phyloP scores from a whole-genome alignment of 306 rosid species.

The Corylus americana region DNA sequence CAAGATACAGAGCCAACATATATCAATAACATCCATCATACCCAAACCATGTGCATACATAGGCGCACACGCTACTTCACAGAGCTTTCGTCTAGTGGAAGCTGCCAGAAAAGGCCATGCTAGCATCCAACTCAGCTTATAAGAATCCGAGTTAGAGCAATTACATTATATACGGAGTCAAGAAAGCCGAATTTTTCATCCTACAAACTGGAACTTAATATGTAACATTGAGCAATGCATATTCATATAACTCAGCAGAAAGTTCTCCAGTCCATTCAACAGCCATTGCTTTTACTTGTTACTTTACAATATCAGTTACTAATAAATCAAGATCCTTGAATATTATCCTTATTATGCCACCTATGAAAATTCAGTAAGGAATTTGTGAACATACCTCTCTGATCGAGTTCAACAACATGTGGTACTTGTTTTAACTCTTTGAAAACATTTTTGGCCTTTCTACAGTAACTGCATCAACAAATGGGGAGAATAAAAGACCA shows the following conservation, averaged over 20 bases:
- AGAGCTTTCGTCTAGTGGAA: constrained; percentile 8
- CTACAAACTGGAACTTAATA: not conserved
- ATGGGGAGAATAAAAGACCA: constrained; percentile 12
- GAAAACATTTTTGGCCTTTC: constrained; percentile 80
- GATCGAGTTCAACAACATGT: constrained; percentile 86
- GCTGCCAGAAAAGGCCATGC: constrained; percentile 15
- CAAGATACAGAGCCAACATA: constrained; percentile 29
- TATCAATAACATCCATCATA: constrained; percentile 20
- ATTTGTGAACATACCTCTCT: constrained; percentile 59
- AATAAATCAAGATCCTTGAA: not conserved
- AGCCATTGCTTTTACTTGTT: not conserved
- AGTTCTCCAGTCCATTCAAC: not conserved
- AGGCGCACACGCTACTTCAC: not conserved
- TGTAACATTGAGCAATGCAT: not conserved
- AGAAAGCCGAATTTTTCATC: constrained; percentile 11
- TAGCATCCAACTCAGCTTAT: constrained; percentile 5
- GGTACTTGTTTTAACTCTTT: constrained; percentile 74
- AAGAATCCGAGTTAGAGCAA: constrained; percentile 13
- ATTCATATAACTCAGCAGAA: not conserved
- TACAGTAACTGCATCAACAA: constrained; percentile 66
- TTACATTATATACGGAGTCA: constrained; percentile 19
- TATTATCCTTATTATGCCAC: not conserved
- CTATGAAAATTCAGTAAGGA: not conserved
- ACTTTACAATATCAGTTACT: not conserved
- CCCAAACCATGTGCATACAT: constrained; percentile 14